A percentile compares a stretch with the other conserved stretches of the same genome.
Conservation (phyloP, 1,284 basidiomycete species). For the Leccinum variabile region DNA sequence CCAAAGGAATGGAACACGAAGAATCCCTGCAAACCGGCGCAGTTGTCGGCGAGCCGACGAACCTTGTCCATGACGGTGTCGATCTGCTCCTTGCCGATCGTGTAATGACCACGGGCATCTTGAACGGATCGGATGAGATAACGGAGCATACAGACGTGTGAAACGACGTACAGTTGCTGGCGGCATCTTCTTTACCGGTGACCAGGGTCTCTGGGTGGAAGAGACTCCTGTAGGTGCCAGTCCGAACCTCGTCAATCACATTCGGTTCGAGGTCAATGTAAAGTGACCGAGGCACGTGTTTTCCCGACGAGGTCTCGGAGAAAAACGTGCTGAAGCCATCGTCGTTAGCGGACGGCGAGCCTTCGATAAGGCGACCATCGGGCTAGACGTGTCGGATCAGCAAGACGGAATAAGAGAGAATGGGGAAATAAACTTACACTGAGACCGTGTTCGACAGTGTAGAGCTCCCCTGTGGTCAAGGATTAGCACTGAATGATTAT, state of each 20-base stretch:
- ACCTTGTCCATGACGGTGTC: slow-evolving; percentile 94
- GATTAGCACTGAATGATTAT: slow-evolving; percentile 17
- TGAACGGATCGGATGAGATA: background rate
- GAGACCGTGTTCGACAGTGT: slow-evolving; percentile 96
- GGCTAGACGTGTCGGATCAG: slow-evolving; percentile 49
- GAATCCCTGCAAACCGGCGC: slow-evolving; percentile 97
- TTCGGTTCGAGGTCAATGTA: slow-evolving; percentile 98
- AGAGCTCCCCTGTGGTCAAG: slow-evolving; percentile 82
- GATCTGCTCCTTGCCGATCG: slow-evolving; percentile 95
- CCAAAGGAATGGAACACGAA: slow-evolving; percentile 99
- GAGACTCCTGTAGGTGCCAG: slow-evolving; percentile 91
- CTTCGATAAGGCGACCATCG: slow-evolving; percentile 78
- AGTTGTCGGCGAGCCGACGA: slow-evolving; percentile 96
- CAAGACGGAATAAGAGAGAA: background rate
- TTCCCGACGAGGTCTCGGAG: slow-evolving; percentile 89
- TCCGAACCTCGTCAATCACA: slow-evolving; percentile 97
- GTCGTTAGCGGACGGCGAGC: slow-evolving; percentile 71
- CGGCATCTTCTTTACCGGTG: slow-evolving; percentile 98
- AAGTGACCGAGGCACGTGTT: slow-evolving; percentile 97
- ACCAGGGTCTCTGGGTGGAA: slow-evolving; percentile 99
- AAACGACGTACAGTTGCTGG: slow-evolving; percentile 83
- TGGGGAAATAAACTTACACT: slow-evolving; percentile 58
- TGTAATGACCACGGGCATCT: slow-evolving; percentile 98
- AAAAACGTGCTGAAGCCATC: slow-evolving; percentile 98
- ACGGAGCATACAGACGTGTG: background rate